Evolutionary conservation across 768 basidiomycete genomes (phyloP).

Genomic region (Tylopilus intermedius): DNA sequence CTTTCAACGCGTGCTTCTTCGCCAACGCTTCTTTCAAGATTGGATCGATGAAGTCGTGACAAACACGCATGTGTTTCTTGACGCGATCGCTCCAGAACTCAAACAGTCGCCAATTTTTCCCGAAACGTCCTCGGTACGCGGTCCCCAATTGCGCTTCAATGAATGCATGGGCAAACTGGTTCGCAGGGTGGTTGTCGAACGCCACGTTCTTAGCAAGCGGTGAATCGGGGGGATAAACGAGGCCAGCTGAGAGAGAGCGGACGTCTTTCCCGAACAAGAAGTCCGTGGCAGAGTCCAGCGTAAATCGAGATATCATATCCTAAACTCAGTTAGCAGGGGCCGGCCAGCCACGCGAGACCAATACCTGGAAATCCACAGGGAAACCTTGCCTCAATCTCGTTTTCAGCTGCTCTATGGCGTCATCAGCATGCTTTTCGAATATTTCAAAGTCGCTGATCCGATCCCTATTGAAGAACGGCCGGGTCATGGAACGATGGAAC

Average conservation of each 20-base stretch:
- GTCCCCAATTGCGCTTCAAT: constrained; percentile 41
- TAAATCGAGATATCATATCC: constrained; percentile 54
- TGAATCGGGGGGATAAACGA: constrained; percentile 42
- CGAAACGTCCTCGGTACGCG: constrained; percentile 36
- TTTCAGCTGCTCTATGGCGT: constrained; percentile 43
- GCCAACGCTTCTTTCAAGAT: constrained; percentile 45
- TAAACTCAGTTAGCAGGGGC: constrained; percentile 15
- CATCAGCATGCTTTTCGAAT: constrained; percentile 47
- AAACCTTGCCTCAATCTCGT: constrained; percentile 41
- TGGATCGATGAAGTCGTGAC: constrained; percentile 50
- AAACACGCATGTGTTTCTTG: constrained; percentile 39
- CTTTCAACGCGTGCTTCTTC: constrained; percentile 30
- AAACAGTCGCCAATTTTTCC: constrained; percentile 44
- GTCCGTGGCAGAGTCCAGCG: constrained; percentile 54
- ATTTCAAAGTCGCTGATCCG: constrained; percentile 51
- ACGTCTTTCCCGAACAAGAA: constrained; percentile 53
- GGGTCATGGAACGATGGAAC: constrained; percentile 55
- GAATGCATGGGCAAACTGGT: constrained; percentile 47
- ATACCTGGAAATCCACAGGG: constrained; percentile 54
- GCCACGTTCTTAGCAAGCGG: constrained; percentile 6
- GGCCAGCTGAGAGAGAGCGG: constrained; percentile 41
- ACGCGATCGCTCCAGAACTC: constrained; percentile 52
- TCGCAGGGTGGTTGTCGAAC: constrained; percentile 31
- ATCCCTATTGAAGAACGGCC: constrained; percentile 57
- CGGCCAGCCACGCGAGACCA: background rate